These are phyloP conservation scores for Tuber magnatum DNA, from an alignment of 495 filamentous ascomycete species.

Conservation along the genomic window DNA sequence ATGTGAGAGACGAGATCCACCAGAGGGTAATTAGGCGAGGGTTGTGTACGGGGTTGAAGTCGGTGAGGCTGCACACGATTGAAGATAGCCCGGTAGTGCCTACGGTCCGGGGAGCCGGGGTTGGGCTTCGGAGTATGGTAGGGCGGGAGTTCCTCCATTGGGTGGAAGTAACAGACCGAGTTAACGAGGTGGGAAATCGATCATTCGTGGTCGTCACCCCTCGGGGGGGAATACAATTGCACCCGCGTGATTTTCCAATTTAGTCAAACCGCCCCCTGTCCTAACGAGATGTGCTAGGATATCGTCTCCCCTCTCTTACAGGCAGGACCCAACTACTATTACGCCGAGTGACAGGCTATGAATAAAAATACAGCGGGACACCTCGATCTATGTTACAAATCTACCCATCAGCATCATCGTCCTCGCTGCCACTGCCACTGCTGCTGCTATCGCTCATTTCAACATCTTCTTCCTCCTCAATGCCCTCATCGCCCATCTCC, in stretches of 20 bases:
- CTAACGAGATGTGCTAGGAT: background rate
- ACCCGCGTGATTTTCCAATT: background rate
- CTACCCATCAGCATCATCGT: constrained; percentile 26
- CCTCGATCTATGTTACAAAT: background rate
- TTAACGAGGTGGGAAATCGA: background rate
- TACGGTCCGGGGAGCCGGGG: background rate
- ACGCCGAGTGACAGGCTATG: background rate
- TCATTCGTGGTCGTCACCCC: background rate
- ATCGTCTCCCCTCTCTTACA: background rate
- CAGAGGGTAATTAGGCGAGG: background rate
- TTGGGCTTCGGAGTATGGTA: background rate
- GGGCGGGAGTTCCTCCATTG: background rate
- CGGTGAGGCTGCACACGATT: background rate
- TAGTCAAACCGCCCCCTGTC: background rate
- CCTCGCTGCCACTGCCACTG: background rate
- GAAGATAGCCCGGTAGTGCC: background rate
- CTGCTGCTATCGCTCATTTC: constrained; percentile 30
- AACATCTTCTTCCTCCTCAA: constrained; percentile 37
- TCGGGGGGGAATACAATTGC: background rate
- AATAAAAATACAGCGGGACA: background rate
- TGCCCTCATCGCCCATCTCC: constrained; percentile 54
- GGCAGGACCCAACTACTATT: background rate
- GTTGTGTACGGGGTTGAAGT: background rate
- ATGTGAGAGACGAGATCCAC: background rate
- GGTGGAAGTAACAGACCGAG: background rate